phyloP scores from a whole-genome alignment of 2,329 filamentous ascomycete species.

The Thelonectria rubi region DNA sequence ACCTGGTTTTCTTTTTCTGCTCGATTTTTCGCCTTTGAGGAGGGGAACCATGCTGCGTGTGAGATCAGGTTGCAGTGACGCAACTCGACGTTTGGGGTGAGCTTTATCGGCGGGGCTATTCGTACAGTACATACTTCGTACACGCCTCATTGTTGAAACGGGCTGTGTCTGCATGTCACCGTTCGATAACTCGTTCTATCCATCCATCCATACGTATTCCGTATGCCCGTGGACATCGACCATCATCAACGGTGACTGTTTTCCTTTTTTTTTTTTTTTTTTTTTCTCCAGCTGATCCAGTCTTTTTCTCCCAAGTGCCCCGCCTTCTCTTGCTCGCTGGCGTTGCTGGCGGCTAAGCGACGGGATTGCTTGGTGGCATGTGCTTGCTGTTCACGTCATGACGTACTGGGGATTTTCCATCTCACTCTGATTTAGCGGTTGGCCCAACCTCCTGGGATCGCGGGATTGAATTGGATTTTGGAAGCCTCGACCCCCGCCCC shows the following conservation, averaged over 20 bases:
- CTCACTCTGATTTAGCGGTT: not conserved
- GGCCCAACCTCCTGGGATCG: conserved; percentile 13
- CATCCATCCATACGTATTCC: not conserved
- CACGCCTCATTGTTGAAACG: not conserved
- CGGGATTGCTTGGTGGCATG: conserved; percentile 10
- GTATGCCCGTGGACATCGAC: not conserved
- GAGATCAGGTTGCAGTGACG: conserved; percentile 21
- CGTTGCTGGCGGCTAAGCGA: not conserved
- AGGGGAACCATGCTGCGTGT: conserved; percentile 9
- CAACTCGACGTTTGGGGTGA: conserved; percentile 5
- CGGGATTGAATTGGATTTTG: conserved; percentile 17
- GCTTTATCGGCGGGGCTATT: conserved; percentile 1
- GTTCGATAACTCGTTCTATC: too few species aligned
- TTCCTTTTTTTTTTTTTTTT: too few species aligned
- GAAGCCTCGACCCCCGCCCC: not conserved
- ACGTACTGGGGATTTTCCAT: conserved; percentile 9
- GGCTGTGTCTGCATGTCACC: not conserved
- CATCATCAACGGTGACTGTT: too few species aligned
- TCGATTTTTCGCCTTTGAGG: not conserved
- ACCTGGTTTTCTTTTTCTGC: not conserved
- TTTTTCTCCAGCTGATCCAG: not conserved
- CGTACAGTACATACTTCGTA: not conserved
- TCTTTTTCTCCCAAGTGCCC: not conserved
- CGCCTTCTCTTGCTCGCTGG: not conserved
- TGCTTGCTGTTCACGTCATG: conserved; percentile 7